Evolutionary conservation across 805 yeast species (phyloP).

Genomic region (Metschnikowia baotianmanensis): DNA sequence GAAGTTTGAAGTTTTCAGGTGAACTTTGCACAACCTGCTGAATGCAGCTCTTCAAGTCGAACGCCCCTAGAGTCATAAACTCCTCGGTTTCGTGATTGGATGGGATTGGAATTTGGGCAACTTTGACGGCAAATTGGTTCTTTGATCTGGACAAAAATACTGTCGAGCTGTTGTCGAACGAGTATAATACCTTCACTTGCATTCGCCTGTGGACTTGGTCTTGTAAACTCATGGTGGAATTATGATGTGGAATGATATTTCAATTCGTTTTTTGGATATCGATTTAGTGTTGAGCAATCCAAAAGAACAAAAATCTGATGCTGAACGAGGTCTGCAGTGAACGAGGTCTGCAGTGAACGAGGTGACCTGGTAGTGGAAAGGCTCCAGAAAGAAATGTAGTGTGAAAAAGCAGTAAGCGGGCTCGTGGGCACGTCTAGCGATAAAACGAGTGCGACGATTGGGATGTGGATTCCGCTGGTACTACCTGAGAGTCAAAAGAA

Average conservation of each 20-base stretch:
- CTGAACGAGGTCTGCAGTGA: too few species aligned
- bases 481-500: not conserved
- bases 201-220: constrained; percentile 34
- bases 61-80: constrained; percentile 40
- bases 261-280: too few species aligned
- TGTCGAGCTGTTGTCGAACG: constrained; percentile 42
- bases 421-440: too few species aligned
- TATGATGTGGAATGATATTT: not conserved
- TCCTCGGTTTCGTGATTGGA: constrained; percentile 25
- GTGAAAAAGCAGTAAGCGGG: too few species aligned
- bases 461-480: not conserved
- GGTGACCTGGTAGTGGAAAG: too few species aligned
- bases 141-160: constrained; percentile 43
- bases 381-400: too few species aligned
- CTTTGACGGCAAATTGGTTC: constrained; percentile 32
- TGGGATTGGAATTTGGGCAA: constrained; percentile 35
- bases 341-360: too few species aligned
- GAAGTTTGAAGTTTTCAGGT: constrained; percentile 42
- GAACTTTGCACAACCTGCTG: constrained; percentile 38
- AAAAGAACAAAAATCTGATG: not conserved
- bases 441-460: too few species aligned
- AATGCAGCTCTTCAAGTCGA: constrained; percentile 38
- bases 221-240: constrained; percentile 19
- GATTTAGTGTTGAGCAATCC: too few species aligned
- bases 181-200: constrained; percentile 46